Evolutionary conservation across 257 asterid genomes (phyloP), one percentile per base, ranked within the genome.

Genomic region (Handroanthus guayacan): DNA sequence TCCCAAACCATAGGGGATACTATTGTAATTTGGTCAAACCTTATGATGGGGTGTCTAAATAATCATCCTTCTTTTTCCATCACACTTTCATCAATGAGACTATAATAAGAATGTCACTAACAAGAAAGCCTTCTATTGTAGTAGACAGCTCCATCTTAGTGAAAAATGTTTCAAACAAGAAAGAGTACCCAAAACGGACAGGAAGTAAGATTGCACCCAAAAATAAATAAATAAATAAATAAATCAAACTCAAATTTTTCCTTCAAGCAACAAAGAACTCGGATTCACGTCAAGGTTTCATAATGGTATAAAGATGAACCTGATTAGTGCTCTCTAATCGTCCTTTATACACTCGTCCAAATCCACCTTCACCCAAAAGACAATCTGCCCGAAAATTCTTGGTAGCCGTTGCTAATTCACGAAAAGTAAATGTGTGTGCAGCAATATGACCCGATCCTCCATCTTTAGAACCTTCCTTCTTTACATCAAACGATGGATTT

Each of bases 361-460:
- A 88, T 68, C 96, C 97, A 72, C 94, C 97, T 87, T 91, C 94
- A 20, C 96, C 92, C 79, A 91, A 82, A 48, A 90, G 89, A 85
- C 96, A 94, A 80, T 94, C 97, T 13, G 91, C 90, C 86, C 97
- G 83, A 77, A 92, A 92, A 80, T 92, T 86, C 85, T 90, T 92
- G 62, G 99, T 88, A 66, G 98, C 99, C 14, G 84, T 82, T 45
- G 98, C 99, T 82, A 94, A 84, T 79, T 94, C 97, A 67, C 92
- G 97, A 82, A 94, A 92, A 73, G 97, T 87, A 82, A 94, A 92
- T 5, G 95, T 92, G 37, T 90, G 91, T 3, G 96, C 99, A 12
- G 98, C 97, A 72, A 94, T 94, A 74, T 86, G 89, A 62, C 88
- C 90, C 5, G 95, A 85, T 60, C 86, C 97, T 80, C 89, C 92